A percentile compares a stretch with the other conserved stretches of the same genome.
phyloP scores from a whole-genome alignment of 2,329 filamentous ascomycete genomes.

The Purpureocillium lavendulum region DNA sequence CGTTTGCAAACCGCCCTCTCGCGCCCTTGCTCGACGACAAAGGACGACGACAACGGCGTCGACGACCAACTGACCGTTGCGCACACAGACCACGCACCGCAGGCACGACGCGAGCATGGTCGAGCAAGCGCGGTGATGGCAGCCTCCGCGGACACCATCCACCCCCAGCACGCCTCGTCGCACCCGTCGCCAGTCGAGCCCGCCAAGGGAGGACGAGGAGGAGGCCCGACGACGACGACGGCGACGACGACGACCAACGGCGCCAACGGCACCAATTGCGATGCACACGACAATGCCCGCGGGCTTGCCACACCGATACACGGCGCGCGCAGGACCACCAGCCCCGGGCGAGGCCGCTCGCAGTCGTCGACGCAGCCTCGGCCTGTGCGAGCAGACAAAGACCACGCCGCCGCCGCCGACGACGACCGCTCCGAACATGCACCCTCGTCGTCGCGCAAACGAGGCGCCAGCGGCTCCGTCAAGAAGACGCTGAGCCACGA shows the following conservation, averaged over 20 bases:
- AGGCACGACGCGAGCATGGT: not conserved
- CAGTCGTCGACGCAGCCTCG: not conserved
- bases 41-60: too few relatives aligned
- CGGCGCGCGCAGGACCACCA: not conserved
- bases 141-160: conserved; percentile 14
- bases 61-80: too few relatives aligned
- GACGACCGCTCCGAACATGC: not conserved
- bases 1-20: too few relatives aligned
- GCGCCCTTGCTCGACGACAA: too few relatives aligned
- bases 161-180: conserved; percentile 8
- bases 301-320: not conserved
- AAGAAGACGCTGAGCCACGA: conserved; percentile 27
- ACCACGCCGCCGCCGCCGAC: not conserved
- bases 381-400: too few relatives aligned
- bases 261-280: conserved; percentile 1
- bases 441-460: conserved; percentile 4
- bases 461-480: conserved; percentile 20
- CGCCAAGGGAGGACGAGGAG: not conserved
- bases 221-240: too few relatives aligned
- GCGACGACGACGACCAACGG: too few relatives aligned
- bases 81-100: too few relatives aligned
- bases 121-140: conserved; percentile 11
- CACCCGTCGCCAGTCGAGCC: conserved; percentile 2
- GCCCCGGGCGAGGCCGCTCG: conserved; percentile 2
- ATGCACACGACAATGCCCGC: not conserved